These are phyloP conservation scores for Pleodorina starrii DNA, from an alignment of 139 green algal species.

Conservation along the genomic window DNA sequence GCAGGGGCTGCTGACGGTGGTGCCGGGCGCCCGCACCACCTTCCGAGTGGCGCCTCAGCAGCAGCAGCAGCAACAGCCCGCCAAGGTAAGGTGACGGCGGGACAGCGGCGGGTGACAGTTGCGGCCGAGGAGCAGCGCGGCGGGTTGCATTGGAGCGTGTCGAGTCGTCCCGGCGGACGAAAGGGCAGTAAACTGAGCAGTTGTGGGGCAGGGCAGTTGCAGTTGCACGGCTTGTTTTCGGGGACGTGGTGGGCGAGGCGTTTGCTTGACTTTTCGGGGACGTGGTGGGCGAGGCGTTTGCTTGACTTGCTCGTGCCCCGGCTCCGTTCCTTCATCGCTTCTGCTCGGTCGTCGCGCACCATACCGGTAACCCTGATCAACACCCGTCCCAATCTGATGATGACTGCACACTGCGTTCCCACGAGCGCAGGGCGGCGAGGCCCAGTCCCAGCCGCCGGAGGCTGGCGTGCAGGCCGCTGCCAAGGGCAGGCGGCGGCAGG, in stretches of 20 bases:
- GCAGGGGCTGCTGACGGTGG: slow-evolving; percentile 21
- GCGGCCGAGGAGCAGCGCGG: not conserved
- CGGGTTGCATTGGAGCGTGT: not conserved
- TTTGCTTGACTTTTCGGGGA: too few species aligned
- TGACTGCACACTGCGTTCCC: not conserved
- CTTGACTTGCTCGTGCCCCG: not conserved
- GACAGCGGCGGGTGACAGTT: not conserved
- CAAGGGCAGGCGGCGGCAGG: not conserved
- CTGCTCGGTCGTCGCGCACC: not conserved
- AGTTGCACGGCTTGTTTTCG: too few species aligned
- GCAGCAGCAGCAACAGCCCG: not conserved
- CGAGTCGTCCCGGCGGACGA: not conserved
- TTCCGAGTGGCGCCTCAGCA: not conserved
- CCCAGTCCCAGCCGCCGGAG: not conserved
- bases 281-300: too few species aligned
- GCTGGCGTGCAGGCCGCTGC: not conserved
- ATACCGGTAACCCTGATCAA: not conserved
- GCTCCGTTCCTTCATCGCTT: too few species aligned
- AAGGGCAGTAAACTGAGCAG: not conserved
- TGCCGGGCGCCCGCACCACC: slow-evolving; percentile 1
- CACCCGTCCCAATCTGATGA: not conserved
- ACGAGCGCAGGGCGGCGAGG: not conserved
- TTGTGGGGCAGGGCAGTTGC: not conserved
- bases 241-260: too few species aligned
- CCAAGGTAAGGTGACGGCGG: not conserved